phyloP scores from a whole-genome alignment of 768 basidiomycete species.

The Tricholoma saponaceum region DNA sequence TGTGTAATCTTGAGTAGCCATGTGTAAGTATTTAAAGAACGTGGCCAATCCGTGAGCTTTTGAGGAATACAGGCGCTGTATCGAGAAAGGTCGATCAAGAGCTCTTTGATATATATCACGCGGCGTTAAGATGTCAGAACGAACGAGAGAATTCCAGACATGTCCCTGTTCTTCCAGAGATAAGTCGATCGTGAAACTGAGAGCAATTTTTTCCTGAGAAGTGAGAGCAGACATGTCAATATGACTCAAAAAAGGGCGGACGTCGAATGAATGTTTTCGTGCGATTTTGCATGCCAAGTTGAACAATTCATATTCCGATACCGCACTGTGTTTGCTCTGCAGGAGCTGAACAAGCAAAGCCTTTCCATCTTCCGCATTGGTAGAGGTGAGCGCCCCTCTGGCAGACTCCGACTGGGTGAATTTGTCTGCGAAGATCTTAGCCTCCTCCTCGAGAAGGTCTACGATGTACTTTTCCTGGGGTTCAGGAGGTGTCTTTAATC shows the following conservation, averaged over 20 bases:
- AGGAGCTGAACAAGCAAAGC: slow-evolving; percentile 43
- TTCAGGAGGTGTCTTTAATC: slow-evolving; percentile 47
- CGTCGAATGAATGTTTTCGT: slow-evolving; percentile 38
- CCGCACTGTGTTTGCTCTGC: slow-evolving; percentile 44
- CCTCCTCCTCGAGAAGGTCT: slow-evolving; percentile 45
- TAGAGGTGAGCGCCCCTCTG: slow-evolving; percentile 16
- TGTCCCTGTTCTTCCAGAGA: slow-evolving; percentile 38
- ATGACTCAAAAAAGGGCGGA: slow-evolving; percentile 43
- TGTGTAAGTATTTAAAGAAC: slow-evolving; percentile 59
- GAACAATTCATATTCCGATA: slow-evolving; percentile 62
- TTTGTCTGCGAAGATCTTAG: slow-evolving; percentile 38
- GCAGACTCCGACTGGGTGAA: slow-evolving; percentile 31
- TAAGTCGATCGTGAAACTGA: slow-evolving; percentile 39
- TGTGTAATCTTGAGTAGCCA: slow-evolving; percentile 53
- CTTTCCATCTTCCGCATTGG: slow-evolving; percentile 33
- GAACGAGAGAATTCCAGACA: slow-evolving; percentile 62
- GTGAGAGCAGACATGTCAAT: slow-evolving; percentile 56
- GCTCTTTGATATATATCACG: slow-evolving; percentile 48
- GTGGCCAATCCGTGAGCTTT: slow-evolving; percentile 43
- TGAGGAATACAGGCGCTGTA: slow-evolving; percentile 63
- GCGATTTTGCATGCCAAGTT: slow-evolving; percentile 45
- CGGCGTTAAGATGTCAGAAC: slow-evolving; percentile 52
- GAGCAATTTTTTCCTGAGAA: slow-evolving; percentile 47
- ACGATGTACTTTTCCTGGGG: slow-evolving; percentile 42
- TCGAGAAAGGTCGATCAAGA: slow-evolving; percentile 46